Evolutionary conservation across 768 basidiomycete genomes (phyloP), one percentile per base, ranked within the genome.

Genomic region (Russula emetica): DNA sequence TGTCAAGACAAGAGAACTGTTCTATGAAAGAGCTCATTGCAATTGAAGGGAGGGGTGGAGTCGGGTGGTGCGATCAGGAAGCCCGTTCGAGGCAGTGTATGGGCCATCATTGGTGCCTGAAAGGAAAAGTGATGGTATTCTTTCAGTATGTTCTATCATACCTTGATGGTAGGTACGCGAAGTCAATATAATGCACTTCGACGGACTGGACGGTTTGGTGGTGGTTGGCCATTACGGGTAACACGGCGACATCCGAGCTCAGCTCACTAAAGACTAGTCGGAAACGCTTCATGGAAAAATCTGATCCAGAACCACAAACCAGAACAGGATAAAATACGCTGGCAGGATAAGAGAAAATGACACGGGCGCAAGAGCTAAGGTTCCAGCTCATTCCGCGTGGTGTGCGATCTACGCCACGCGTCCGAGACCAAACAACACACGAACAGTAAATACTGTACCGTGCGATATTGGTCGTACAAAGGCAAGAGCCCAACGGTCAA

Each of bases 261-360:
- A 32, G 5, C 47, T 34, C 22, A 50, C 32, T 50, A 58, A 3
- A 50, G 34, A 36, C 24, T 36, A 6, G 34, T 36, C 13, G 49
- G 5, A 5, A 50, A 20, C 28, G 8, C 36, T 56, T 44, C 42
- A 60, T 52, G 32, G 47, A 60, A 42, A 22, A 40, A 42, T 60
- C 50, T 42, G 50, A 59, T 51, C 13, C 20, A 51, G 45, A 38
- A 50, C 22, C 58, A 38, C 34, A 24, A 18, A 26, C 58, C 34
- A 36, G 58, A 59, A 59, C 47, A 59, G 47, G 58, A 59, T 50
- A 50, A 49, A 59, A 50, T 59, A 50, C 32, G 18, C 24, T 44
- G 24, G 16, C 26, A 26, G 20, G 22, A 51, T n/a, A 28, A 22
- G 58, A 51, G 38, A 60, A 38, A 52, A 8, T 18, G 36, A 40